Evolutionary conservation across 139 green algal genomes (phyloP), one percentile per base, ranked within the genome.

Genomic region (Closterium sp.): DNA sequence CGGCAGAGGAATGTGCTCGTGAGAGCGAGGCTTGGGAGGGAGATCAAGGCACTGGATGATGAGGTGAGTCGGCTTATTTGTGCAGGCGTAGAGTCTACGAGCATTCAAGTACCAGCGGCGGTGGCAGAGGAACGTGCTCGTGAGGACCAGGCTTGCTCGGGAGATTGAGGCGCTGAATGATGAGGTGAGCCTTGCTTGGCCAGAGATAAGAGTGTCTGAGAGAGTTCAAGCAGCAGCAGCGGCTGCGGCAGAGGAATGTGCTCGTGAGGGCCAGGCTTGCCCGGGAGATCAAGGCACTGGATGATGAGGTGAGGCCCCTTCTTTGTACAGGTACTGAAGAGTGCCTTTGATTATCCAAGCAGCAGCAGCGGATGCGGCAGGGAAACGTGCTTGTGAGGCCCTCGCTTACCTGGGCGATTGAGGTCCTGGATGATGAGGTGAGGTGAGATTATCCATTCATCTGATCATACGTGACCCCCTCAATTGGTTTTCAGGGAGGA

Each of bases 161-260:
- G 93, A 96, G 31, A 94, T 96, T 84, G 38, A 94, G 34, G 90
- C 91, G 21, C 86, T 94, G 38, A 92, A 96, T 45, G 94, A 95
- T 5, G 89, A 96, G 95, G 95, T 96, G 70, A 24, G 50, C 2
- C 42, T n/a, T n/a, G 4, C 4, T 38, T 38, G 4, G 32, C 2
- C 32, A 38, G 32, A 38, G 32, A 38, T 38, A 38, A 4, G 32
- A 38, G 32, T 38, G 32, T 38, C 32, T 38, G 32, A 7, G 32
- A 38, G 32, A 38, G 3, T 7, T 38, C 32, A 38, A 2, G 32
- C 32, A 38, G 3, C 32, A 10, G 13, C 17, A 24, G 50, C 0
- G 13, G 50, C 6, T 95, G 91, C 9, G 93, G 28, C 86, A 93
- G 91, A 89, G 91, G 27, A 90, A 93, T 31, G 90, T 89, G 31